Percentiles rank a stretch among this genome's conserved stretches.
These are phyloP conservation scores for Kwoniella sp. DNA, from an alignment of 768 basidiomycete genomes.

Conservation along the genomic window DNA sequence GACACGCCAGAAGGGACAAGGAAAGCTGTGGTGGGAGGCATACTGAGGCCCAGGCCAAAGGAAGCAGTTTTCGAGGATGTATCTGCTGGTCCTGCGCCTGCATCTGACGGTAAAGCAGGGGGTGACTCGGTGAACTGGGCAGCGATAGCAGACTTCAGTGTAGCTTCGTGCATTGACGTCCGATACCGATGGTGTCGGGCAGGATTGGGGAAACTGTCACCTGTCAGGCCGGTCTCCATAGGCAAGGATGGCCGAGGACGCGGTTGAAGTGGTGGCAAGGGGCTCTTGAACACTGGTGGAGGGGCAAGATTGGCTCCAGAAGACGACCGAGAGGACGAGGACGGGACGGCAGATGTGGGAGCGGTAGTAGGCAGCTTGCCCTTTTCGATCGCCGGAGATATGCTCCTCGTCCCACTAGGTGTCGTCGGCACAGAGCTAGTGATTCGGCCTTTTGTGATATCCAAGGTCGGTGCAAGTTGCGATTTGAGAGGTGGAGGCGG, in stretches of 20 bases:
- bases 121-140: conserved; percentile 27
- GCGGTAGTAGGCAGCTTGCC: neutral
- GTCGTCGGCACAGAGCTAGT: conserved; percentile 37
- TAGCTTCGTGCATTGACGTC: conserved; percentile 46
- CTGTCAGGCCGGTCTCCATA: conserved; percentile 24
- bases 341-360: neutral
- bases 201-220: conserved; percentile 18
- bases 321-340: neutral
- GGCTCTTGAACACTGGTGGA: conserved; percentile 36
- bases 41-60: conserved; percentile 36
- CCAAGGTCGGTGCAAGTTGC: conserved; percentile 5
- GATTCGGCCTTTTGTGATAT: conserved; percentile 33
- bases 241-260: conserved; percentile 45
- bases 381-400: conserved; percentile 35
- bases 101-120: conserved; percentile 14
- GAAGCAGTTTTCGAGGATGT: conserved; percentile 12
- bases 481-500: conserved; percentile 24
- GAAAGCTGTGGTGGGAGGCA: conserved; percentile 22
- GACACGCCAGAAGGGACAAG: conserved; percentile 6
- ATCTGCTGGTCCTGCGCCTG: conserved; percentile 1
- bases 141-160: conserved; percentile 21
- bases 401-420: conserved; percentile 39
- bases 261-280: conserved; percentile 16
- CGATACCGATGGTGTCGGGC: conserved; percentile 39
- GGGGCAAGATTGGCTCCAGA: conserved; percentile 27